Evolutionary conservation across 805 yeast species (phyloP).

Genomic region (Yamadazyma scolyti): DNA sequence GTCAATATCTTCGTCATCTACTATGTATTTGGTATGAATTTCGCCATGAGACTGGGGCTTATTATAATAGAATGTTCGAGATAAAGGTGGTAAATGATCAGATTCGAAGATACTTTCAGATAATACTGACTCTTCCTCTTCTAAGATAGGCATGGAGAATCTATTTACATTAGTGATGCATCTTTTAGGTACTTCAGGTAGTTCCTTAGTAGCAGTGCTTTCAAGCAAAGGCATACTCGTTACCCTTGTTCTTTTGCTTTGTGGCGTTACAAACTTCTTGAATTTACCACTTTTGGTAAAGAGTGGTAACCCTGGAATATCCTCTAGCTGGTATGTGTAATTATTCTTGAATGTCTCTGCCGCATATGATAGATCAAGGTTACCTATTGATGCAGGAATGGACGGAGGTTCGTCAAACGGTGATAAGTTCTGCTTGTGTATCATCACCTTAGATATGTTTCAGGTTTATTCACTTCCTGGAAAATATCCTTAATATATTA

Average conservation of each 20-base stretch:
- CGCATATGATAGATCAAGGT: conserved; percentile 25
- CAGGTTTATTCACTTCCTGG: too few species aligned
- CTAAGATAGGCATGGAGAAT: conserved; percentile 1
- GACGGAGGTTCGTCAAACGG: conserved; percentile 21
- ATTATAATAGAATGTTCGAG: background rate
- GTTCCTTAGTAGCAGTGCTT: conserved; percentile 3
- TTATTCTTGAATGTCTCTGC: conserved; percentile 23
- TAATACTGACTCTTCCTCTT: too few species aligned
- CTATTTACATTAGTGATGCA: conserved; percentile 1
- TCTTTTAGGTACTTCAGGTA: conserved; percentile 4
- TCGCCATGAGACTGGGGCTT: background rate
- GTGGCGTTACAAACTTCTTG: conserved; percentile 12
- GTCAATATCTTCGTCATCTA: conserved; percentile 8
- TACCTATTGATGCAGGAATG: conserved; percentile 18
- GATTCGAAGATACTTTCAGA: too few species aligned
- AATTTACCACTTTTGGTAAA: conserved; percentile 17
- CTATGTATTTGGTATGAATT: conserved; percentile 4
- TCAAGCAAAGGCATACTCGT: conserved; percentile 11
- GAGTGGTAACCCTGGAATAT: conserved; percentile 23
- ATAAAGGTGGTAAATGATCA: too few species aligned
- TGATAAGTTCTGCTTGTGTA: conserved; percentile 18
- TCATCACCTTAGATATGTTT: too few species aligned
- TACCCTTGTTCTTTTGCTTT: conserved; percentile 5
- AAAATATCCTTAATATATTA: too few species aligned
- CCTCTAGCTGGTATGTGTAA: conserved; percentile 14